phyloP scores from a whole-genome alignment of 2,329 filamentous ascomycete species.

The Colletotrichum cereale region DNA sequence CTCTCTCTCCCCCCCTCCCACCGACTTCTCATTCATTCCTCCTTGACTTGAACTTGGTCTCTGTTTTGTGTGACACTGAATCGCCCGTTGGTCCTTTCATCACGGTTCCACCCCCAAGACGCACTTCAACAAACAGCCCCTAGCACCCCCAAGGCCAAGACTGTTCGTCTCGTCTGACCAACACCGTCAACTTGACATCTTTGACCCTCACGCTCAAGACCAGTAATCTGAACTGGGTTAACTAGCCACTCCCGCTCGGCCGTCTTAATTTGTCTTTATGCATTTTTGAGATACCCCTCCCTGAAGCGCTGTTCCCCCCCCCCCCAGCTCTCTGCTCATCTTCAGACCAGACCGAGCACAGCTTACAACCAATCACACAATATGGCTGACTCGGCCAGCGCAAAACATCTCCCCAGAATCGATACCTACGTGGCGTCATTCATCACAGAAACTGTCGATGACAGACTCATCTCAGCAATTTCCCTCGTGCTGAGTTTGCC shows the following conservation, averaged over 20 bases:
- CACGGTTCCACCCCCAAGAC: constrained; percentile 21
- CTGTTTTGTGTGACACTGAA: constrained; percentile 15
- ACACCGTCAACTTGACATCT: constrained; percentile 23
- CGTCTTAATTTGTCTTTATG: constrained; percentile 29
- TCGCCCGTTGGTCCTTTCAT: constrained; percentile 6
- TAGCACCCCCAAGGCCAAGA: constrained; percentile 3
- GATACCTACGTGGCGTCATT: constrained; percentile 42
- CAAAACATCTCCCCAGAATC: constrained; percentile 42
- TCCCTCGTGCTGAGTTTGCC: constrained; percentile 54
- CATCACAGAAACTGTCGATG: constrained; percentile 43
- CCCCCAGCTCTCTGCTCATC: constrained; percentile 17
- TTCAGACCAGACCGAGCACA: constrained; percentile 33
- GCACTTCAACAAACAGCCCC: constrained; percentile 15
- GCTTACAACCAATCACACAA: neutral
- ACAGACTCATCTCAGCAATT: constrained; percentile 51
- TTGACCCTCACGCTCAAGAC: constrained; percentile 21
- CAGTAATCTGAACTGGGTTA: constrained; percentile 30
- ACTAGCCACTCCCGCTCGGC: constrained; percentile 26
- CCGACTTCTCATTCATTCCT: neutral
- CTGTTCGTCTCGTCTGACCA: constrained; percentile 31
- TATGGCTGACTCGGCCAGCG: constrained; percentile 34
- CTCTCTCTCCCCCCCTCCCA: neutral
- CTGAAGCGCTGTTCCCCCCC: constrained; percentile 17
- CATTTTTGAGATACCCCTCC: constrained; percentile 39
- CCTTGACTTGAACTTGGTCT: neutral